Conservation (phyloP, 2,329 filamentous ascomycete genomes). For the Chrysoporthe austroafricana region DNA sequence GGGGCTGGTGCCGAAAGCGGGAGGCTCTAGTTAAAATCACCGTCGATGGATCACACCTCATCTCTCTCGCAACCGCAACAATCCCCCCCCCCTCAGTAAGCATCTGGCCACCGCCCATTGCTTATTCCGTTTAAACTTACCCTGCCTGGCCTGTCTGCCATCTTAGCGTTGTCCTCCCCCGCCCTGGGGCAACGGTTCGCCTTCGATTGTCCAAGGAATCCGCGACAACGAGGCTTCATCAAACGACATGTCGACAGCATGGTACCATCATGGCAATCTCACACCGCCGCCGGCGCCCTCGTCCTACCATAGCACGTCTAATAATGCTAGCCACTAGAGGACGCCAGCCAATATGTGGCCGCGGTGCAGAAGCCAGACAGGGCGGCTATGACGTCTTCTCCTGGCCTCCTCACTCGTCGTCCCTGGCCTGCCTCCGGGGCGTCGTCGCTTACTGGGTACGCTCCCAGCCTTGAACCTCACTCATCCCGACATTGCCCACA, state of each 20-base stretch:
- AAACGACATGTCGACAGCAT: not conserved
- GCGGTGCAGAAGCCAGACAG: not conserved
- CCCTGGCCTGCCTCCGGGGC: not conserved
- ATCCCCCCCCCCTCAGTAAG: too few relatives aligned
- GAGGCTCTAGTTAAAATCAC: not conserved
- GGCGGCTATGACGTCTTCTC: not conserved
- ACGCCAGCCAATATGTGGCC: not conserved
- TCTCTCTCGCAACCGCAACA: not conserved
- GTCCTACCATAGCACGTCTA: too few relatives aligned
- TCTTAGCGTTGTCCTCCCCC: constrained; percentile 7
- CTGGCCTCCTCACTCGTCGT: not conserved
- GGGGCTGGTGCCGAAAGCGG: constrained; percentile 13
- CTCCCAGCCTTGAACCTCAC: not conserved
- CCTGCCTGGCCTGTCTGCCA: not conserved
- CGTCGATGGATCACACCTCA: not conserved
- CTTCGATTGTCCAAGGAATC: not conserved
- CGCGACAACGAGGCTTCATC: not conserved
- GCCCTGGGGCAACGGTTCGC: not conserved
- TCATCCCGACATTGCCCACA: constrained; percentile 5
- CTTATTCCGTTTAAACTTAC: constrained; percentile 24
- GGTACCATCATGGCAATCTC: not conserved
- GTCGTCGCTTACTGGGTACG: not conserved
- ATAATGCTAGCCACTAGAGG: not conserved
- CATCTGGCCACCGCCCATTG: constrained; percentile 14
- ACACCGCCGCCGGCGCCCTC: not conserved